These are phyloP conservation scores for Amanita thiersii DNA, from an alignment of 768 basidiomycete species.

Conservation along the genomic window DNA sequence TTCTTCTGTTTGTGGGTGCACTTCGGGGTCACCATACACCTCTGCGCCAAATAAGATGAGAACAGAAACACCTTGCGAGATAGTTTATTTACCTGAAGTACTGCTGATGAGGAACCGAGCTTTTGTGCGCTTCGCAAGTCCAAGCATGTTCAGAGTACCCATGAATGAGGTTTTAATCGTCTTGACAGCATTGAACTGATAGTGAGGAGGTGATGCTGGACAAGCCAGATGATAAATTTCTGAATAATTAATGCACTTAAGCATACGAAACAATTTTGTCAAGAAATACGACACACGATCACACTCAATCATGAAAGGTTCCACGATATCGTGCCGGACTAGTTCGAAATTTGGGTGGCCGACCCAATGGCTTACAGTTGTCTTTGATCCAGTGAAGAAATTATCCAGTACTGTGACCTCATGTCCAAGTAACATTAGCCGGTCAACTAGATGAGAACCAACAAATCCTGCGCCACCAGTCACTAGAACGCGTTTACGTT, in stretches of 20 bases:
- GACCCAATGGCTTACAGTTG: slow-evolving; percentile 93
- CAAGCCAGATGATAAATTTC: slow-evolving; percentile 99
- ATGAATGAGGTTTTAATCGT: slow-evolving; percentile 98
- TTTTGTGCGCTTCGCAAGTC: slow-evolving; percentile 93
- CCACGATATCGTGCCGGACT: slow-evolving; percentile 94
- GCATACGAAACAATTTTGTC: slow-evolving; percentile 9
- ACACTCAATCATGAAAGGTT: slow-evolving; percentile 98
- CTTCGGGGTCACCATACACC: slow-evolving; percentile 97
- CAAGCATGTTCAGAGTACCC: slow-evolving; percentile 98
- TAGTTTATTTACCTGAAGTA: slow-evolving; percentile 66
- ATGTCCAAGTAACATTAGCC: slow-evolving; percentile 95
- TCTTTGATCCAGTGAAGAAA: slow-evolving; percentile 97
- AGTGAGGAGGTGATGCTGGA: slow-evolving; percentile 94
- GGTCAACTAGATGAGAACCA: slow-evolving; percentile 95
- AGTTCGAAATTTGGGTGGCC: slow-evolving; percentile 99
- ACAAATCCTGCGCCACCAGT: slow-evolving; percentile 99
- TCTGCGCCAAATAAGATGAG: slow-evolving; percentile 37
- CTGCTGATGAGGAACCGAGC: slow-evolving; percentile 94
- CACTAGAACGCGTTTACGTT: slow-evolving; percentile 85
- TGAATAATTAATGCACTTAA: slow-evolving; percentile 21
- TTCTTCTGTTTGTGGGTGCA: slow-evolving; percentile 94
- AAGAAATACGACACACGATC: slow-evolving; percentile 59
- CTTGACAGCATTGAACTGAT: slow-evolving; percentile 97
- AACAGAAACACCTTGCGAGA: slow-evolving; percentile 7
- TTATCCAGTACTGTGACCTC: slow-evolving; percentile 97